Evolutionary conservation across 306 rosid genomes (phyloP).

Genomic region (Dalbergia cultrata): DNA sequence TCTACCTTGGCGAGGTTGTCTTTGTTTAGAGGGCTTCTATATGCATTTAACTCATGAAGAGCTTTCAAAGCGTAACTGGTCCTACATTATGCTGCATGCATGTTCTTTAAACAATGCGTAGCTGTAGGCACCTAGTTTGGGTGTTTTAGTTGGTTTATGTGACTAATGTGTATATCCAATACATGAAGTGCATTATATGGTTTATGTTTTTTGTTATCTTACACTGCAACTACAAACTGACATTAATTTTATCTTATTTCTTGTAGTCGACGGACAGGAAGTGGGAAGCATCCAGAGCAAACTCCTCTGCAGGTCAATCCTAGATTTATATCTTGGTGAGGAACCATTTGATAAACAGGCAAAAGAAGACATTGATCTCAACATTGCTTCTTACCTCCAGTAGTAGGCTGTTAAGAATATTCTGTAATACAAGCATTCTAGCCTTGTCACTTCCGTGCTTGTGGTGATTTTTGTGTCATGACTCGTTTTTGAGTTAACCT

Average conservation of each 20-base stretch:
- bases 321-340: conserved; percentile 90
- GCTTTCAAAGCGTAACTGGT: conserved; percentile 13
- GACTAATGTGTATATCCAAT: background rate
- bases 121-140: conserved; percentile 22
- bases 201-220: background rate
- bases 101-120: conserved; percentile 12
- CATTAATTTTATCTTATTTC: conserved; percentile 22
- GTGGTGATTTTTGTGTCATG: conserved; percentile 19
- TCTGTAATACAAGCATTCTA: conserved; percentile 10
- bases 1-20: conserved; percentile 2
- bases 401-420: conserved; percentile 44
- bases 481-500: conserved; percentile 5
- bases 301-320: conserved; percentile 73
- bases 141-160: background rate
- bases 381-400: conserved; percentile 62
- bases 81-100: background rate
- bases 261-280: conserved; percentile 92
- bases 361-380: conserved; percentile 79
- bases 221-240: conserved; percentile 25
- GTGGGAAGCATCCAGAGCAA: conserved; percentile 93
- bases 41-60: background rate
- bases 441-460: conserved; percentile 25
- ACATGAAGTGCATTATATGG: background rate
- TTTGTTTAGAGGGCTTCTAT: conserved; percentile 1
- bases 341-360: conserved; percentile 89